Evolutionary conservation across 192 early-diverging fungal genomes (phyloP), one percentile per base, ranked within the genome.

Genomic region (Polychytrium aggregatum): DNA sequence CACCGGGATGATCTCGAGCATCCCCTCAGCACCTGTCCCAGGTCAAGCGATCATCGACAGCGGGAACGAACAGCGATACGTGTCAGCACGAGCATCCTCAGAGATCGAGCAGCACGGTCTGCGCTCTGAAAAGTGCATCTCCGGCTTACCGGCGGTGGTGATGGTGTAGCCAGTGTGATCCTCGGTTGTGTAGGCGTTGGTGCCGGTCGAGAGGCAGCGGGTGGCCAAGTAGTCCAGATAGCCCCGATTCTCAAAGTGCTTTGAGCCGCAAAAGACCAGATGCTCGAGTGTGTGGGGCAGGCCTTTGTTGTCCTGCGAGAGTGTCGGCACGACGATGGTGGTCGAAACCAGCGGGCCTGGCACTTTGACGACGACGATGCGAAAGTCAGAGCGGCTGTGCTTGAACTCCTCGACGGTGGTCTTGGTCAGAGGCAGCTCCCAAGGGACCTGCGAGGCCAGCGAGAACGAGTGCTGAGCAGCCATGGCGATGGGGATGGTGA

Each of bases 221-320:
- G 66, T 78, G 13, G 85, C 85, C 2, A 77, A 41, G 42, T 68
- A 68, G 48, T 90, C 86, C 5, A 92, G 72, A 39, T 76, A 87
- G 9, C 87, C 86, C 42, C 80, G 72, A 46, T 78, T 47, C 17
- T 76, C 77, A 35, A 64, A 77, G 47, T 63, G 59, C 59, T 68
- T 52, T 9, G 87, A 90, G 14, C 88, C 88, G 51, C 82, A 86
- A 43, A 92, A 92, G 0, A 90, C 61, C 51, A 92, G 70, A 73
- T 82, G 75, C 53, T 90, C 88, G 3, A 92, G 74, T 0, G 87
- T 90, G 50, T 92, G 88, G 9, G 87, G 75, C n/a, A 84, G 67
- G 10, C 88, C 88, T 44, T 74, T 67, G 51, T 85, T 67, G 64
- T 81, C 71, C 25, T 59, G 40, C 5, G 72, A 39, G 1, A 76